Percentiles rank a stretch among this genome's conserved stretches.
Evolutionary conservation across 495 filamentous ascomycete species (phyloP).

Genomic region (Daldinia grandis): DNA sequence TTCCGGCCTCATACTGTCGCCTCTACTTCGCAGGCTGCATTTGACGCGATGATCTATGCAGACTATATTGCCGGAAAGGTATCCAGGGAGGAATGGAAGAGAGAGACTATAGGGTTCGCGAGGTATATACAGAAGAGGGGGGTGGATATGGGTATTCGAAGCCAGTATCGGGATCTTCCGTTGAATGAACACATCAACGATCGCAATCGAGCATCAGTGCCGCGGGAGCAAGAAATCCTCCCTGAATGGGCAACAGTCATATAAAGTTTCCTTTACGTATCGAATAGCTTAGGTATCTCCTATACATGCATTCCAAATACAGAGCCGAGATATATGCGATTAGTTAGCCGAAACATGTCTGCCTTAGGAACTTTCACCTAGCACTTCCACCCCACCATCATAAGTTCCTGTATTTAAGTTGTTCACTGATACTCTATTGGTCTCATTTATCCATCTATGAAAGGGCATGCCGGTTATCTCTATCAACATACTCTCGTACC

Average conservation of each 20-base stretch:
- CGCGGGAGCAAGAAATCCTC: conserved; percentile 45
- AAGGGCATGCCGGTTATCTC: neutral
- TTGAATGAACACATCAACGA: conserved; percentile 50
- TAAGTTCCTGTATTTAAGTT: neutral
- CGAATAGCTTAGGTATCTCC: neutral
- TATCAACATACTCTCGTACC: neutral
- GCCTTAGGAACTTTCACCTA: neutral
- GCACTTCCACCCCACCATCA: neutral
- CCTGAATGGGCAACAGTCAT: conserved; percentile 46
- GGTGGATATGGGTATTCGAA: conserved; percentile 58
- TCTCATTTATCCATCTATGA: neutral
- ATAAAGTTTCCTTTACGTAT: neutral
- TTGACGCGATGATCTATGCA: conserved; percentile 56
- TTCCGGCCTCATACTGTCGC: conserved; percentile 66
- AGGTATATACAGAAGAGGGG: conserved; percentile 55
- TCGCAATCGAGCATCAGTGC: conserved; percentile 46
- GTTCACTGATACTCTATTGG: too few relatives aligned
- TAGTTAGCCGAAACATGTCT: neutral
- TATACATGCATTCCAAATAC: neutral
- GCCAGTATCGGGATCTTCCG: conserved; percentile 52
- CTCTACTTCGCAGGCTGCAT: conserved; percentile 60
- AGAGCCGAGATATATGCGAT: neutral
- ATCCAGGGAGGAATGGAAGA: conserved; percentile 52
- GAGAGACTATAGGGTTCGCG: conserved; percentile 56
- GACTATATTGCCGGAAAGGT: conserved; percentile 55